Evolutionary conservation across 2,329 filamentous ascomycete genomes (phyloP), one percentile per base, ranked within the genome.

Genomic region (Clonostachys rosea): DNA sequence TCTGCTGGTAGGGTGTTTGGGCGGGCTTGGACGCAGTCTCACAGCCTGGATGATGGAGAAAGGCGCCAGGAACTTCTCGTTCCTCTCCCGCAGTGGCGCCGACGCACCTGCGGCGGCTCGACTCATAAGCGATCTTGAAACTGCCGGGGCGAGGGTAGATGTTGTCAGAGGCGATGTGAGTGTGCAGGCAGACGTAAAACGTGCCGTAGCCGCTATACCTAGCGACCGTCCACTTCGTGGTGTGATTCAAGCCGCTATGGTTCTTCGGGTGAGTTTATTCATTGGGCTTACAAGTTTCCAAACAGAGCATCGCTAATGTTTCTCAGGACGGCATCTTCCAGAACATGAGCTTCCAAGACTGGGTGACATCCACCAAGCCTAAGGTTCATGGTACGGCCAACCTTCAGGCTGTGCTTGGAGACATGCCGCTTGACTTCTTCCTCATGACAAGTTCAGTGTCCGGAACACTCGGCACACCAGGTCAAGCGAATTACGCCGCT

Each of bases 401-500:
- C 44, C 66, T 83, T 3, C 63, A 68, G 46, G 43, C 58, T 1
- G 48, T 51, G 5, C 52, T 51, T 7, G 35, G 30, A 10, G 41
- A 50, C 9, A 43, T 50, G n/a, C 47, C 49, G 13, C 66, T 78
- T 47, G 50, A 65, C 12, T 77, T 79, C 54, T 54, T 81, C 40
- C 71, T 80, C 34, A 65, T 82, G n/a, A 76, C 78, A 17, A 79
- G 76, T 34, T 70, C 77, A 1, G 53, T 65, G 4, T 69, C 76
- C 0, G 76, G 76, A 34, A 64, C 82, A 9, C 76, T 81, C 43
- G 80, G 80, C 34, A 81, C 75, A 52, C 71, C 74, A 6, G 77
- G 77, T 1, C 80, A 83, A 49, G 71, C 76, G 12, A 81, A 80
- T 58, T 83, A 83, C 50, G 73, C 76, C 3, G 76, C 78, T 1